phyloP scores from a whole-genome alignment of 1,139 yeast species.

The Candida dubliniensis region DNA sequence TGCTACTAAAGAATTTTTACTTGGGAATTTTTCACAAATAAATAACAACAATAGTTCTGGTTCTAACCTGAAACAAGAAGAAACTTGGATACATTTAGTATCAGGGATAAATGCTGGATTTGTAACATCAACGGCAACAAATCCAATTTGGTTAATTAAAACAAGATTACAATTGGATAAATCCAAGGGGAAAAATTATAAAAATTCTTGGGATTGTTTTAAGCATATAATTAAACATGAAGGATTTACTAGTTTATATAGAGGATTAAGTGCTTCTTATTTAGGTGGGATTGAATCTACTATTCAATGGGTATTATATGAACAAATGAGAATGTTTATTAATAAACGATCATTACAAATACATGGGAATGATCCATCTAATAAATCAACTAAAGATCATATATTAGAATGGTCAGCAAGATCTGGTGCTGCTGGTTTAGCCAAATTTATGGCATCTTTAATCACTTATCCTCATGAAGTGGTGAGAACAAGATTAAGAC shows the following conservation, averaged over 20 bases:
- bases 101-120: conserved; percentile 95
- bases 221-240: conserved; percentile 69
- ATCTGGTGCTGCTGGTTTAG: conserved; percentile 97
- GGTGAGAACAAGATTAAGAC: conserved; percentile 91
- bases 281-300: conserved; percentile 93
- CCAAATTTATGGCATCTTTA: conserved; percentile 88
- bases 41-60: conserved; percentile 48
- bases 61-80: conserved; percentile 29
- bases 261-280: conserved; percentile 91
- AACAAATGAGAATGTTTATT: conserved; percentile 82
- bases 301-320: conserved; percentile 94
- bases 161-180: conserved; percentile 92
- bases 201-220: conserved; percentile 84
- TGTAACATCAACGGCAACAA: conserved; percentile 96
- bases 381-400: conserved; percentile 58
- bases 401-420: conserved; percentile 91
- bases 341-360: conserved; percentile 53
- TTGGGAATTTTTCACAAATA: conserved; percentile 44
- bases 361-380: conserved; percentile 43
- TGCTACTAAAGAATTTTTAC: conserved; percentile 73
- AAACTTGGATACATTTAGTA: conserved; percentile 79
- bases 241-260: conserved; percentile 78
- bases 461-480: conserved; percentile 98
- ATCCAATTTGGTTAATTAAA: conserved; percentile 98
- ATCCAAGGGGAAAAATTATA: conserved; percentile 62